A percentile compares a stretch with the other conserved stretches of the same genome.
Conservation (phyloP, 1,139 yeast species). For the Blastobotrys serpentis region DNA sequence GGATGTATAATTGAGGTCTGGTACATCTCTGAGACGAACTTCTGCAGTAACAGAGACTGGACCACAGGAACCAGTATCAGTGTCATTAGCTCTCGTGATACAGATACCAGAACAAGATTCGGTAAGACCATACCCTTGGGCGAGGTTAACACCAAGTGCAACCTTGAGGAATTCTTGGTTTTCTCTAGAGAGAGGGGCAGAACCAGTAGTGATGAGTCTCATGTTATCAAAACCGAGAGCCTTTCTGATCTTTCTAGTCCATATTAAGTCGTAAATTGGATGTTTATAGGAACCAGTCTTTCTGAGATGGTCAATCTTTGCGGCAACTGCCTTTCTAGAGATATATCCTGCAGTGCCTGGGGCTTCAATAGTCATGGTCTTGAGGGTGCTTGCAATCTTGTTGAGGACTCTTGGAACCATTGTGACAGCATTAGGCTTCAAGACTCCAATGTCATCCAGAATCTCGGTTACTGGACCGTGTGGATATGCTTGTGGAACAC, state of each 20-base stretch:
- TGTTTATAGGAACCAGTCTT: constrained; percentile 41
- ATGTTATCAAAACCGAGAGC: constrained; percentile 58
- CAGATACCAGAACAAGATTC: constrained; percentile 69
- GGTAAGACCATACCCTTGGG: constrained; percentile 78
- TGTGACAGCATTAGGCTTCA: constrained; percentile 54
- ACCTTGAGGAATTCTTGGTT: constrained; percentile 62
- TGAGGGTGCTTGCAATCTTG: constrained; percentile 56
- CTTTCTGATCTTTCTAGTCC: constrained; percentile 53
- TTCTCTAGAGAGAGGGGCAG: constrained; percentile 69
- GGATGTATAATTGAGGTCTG: constrained; percentile 62
- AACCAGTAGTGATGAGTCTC: constrained; percentile 53
- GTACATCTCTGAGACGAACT: constrained; percentile 61
- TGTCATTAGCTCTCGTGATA: constrained; percentile 48
- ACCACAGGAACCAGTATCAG: constrained; percentile 60
- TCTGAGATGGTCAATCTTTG: constrained; percentile 40
- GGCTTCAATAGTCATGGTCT: constrained; percentile 40
- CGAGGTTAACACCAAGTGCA: constrained; percentile 56
- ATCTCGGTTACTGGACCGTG: constrained; percentile 47
- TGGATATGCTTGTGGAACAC: constrained; percentile 47
- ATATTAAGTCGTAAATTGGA: constrained; percentile 48
- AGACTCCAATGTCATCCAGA: constrained; percentile 54
- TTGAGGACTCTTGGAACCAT: constrained; percentile 69
- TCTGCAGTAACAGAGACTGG: constrained; percentile 54
- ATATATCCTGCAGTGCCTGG: constrained; percentile 39
- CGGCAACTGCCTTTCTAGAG: constrained; percentile 42